Base-by-base conservation (phyloP, 2,329 filamentous ascomycete genomes). In the Penicillium janthinellum region DNA sequence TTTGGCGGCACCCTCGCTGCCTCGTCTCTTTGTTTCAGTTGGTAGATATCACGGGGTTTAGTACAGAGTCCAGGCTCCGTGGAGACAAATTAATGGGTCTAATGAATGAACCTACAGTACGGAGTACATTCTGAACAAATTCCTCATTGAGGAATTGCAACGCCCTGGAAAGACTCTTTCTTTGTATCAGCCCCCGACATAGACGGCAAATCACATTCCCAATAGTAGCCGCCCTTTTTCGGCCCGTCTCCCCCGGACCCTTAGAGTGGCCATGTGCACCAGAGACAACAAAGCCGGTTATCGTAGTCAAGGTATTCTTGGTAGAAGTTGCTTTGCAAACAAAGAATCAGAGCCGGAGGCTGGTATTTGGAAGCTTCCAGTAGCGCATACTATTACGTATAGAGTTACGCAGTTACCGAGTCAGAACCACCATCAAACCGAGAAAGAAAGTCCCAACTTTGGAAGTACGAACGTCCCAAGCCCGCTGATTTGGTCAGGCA, bases 141-240 rank as follows among this genome's bases (percentile, higher is more conserved):
- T 48, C 17, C 15, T 34, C 45, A 12, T 2, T n/a, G 28, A 20
- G 28, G n/a, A 31, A 14, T 20, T 12, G 25, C 31, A 11, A 22
- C 28, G 25, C 28, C n/a, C 28, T 35, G 47, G 28, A 47, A n/a
- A 47, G n/a, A 5, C 20, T 38, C 31, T 54, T 49, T 45, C 57
- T 60, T 60, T 61, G 59, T 61, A 61, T 64, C 61, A 59, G 20
- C 42, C 52, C 15, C 39, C 22, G 35, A 14, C 7, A 28, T 41
- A 6, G 34, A 52, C n/a, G 34, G 45, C 59, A 56, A 67, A 67
- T 66, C 58, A 67, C 60, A 65, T 63, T 65, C 50, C 60, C 31
- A 17, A 14, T 49, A 44, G n/a, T 47, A 59, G 37, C 56, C 56
- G 58, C 63, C 59, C 58, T 62, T 58, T 53, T 35, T 37, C 59